Conservation (phyloP, 2,329 filamentous ascomycete genomes). For the Fusarium napiforme region DNA sequence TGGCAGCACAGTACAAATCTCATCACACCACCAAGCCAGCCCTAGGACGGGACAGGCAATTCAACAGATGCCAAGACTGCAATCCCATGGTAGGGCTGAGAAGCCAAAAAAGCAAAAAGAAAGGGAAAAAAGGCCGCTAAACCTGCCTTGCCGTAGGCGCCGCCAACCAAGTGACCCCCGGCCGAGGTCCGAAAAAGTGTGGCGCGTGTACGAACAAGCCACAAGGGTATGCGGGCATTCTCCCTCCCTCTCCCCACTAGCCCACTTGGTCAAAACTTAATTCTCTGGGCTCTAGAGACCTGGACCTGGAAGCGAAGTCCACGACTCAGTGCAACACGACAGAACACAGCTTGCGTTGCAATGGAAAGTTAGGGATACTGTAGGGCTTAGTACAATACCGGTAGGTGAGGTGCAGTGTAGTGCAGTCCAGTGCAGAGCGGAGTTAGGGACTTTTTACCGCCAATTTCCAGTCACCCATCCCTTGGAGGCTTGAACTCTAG, state of each 20-base stretch:
- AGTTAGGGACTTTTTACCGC: constrained; percentile 5
- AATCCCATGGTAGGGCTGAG: constrained; percentile 22
- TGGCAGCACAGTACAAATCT: neutral
- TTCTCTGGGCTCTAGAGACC: neutral
- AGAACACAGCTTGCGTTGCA: neutral
- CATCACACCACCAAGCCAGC: constrained; percentile 11
- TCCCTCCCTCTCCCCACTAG: neutral
- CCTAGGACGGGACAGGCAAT: constrained; percentile 19
- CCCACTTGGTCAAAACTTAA: constrained; percentile 22
- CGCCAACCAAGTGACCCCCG: neutral
- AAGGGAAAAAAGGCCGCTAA: constrained; percentile 2
- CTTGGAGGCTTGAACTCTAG: neutral
- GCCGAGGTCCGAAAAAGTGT: constrained; percentile 9
- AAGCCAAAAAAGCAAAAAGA: neutral
- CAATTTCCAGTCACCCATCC: neutral
- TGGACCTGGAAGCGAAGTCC: neutral
- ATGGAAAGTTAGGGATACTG: constrained; percentile 10
- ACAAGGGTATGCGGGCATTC: constrained; percentile 6
- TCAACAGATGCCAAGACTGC: constrained; percentile 18
- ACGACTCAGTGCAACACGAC: constrained; percentile 24
- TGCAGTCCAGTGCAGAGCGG: neutral
- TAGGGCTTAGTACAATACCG: constrained; percentile 31
- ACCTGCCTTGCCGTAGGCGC: neutral
- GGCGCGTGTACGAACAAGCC: constrained; percentile 8
- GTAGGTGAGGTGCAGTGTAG: neutral